Percentiles rank a stretch among this genome's conserved stretches.
Conservation (phyloP, 768 basidiomycete genomes). For the Dictyophora rubrovolvata region DNA sequence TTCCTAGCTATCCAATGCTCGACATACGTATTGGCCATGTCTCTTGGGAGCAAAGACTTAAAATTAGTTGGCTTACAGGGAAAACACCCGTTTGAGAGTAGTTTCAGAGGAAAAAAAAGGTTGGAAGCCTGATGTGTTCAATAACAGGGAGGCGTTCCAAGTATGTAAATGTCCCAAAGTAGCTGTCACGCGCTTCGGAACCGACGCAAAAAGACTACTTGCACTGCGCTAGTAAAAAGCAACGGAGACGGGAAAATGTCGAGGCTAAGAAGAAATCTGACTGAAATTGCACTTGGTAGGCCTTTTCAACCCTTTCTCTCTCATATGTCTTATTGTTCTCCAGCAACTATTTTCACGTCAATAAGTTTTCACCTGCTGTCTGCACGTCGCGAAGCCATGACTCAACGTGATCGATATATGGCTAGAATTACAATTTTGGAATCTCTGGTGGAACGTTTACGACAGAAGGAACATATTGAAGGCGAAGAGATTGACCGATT, state of each 20-base stretch:
- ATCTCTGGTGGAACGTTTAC: conserved; percentile 44
- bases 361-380: conserved; percentile 57
- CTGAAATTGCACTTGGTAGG: not conserved
- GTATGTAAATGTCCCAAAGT: too few species aligned
- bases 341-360: conserved; percentile 49
- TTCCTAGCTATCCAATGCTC: conserved; percentile 55
- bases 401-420: conserved; percentile 42
- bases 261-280: not conserved
- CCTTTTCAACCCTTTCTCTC: not conserved
- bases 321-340: not conserved
- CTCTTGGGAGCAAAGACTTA: not conserved
- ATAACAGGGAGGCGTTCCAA: too few species aligned
- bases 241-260: not conserved
- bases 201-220: not conserved
- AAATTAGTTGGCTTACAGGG: not conserved
- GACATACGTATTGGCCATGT: conserved; percentile 41
- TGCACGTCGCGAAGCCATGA: conserved; percentile 38
- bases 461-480: conserved; percentile 33
- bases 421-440: conserved; percentile 57
- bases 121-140: too few species aligned
- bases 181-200: too few species aligned
- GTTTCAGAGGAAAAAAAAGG: too few species aligned
- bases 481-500: conserved; percentile 45
- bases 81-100: too few species aligned
- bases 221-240: not conserved